A percentile compares a stretch with the other conserved stretches of the same genome.
phyloP scores from a whole-genome alignment of 1,139 yeast species.

The Suhomyces yuchorum region DNA sequence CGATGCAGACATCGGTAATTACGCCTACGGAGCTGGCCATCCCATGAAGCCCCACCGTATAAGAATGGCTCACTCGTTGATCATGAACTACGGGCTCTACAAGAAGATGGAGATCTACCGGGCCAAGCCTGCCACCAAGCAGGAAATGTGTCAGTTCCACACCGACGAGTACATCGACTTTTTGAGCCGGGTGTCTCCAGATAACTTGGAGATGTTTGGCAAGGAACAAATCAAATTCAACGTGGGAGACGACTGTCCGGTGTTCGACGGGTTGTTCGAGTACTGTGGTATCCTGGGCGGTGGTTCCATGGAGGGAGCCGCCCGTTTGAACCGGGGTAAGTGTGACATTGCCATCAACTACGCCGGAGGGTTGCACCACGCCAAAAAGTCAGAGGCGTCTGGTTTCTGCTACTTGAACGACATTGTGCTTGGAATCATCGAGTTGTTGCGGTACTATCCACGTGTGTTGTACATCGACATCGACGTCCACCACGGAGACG shows the following conservation, averaged over 20 bases:
- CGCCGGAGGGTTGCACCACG: conserved; percentile 98
- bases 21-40: conserved; percentile 97
- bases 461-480: conserved; percentile 92
- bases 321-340: conserved; percentile 85
- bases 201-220: conserved; percentile 84
- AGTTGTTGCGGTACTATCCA: conserved; percentile 86
- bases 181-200: conserved; percentile 90
- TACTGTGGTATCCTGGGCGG: conserved; percentile 94
- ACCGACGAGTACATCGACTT: conserved; percentile 97
- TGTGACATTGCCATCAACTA: conserved; percentile 96
- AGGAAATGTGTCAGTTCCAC: conserved; percentile 97
- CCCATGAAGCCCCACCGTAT: conserved; percentile 99
- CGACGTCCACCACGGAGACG: conserved; percentile 98
- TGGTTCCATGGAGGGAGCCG: conserved; percentile 97
- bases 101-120: conserved; percentile 96
- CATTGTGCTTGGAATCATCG: conserved; percentile 87
- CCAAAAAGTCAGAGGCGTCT: conserved; percentile 92
- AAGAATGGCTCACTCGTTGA: conserved; percentile 96
- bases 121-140: conserved; percentile 96
- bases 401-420: conserved; percentile 92
- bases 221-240: conserved; percentile 93
- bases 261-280: conserved; percentile 95
- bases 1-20: conserved; percentile 89
- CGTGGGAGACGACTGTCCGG: conserved; percentile 97
- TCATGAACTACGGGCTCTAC: conserved; percentile 96